Base-by-base conservation (phyloP, 768 basidiomycete genomes). In the Albatrellus ellisii region DNA sequence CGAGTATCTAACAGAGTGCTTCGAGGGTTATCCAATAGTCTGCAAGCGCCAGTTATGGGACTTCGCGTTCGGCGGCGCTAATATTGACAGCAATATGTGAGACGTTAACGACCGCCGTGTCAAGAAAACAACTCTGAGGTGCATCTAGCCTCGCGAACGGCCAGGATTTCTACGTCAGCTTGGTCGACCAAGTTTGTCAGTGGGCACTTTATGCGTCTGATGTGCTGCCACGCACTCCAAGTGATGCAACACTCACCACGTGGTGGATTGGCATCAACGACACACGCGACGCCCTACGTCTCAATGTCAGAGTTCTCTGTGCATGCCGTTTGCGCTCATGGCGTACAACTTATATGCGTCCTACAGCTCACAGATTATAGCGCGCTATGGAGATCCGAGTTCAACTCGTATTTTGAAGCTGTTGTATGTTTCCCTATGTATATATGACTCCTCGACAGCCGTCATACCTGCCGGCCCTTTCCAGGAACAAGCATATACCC, bases 261-360 rank as follows among this genome's bases (percentile, higher is more conserved):
- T 75, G 72, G 72, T 75, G 70, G 70, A 73, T 73, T 43, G 72
- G 73, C 7, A 73, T 73, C 41, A 75, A 73, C 55, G 72, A 74
- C 48, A 73, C 71, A 7, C 68, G 71, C 8, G 73, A 75, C 51
- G 66, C 66, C 1, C 41, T 68, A 20, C 53, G 52, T 36, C 36
- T 34, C 6, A 56, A 54, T 22, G 59, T 59, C 18, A 5, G 56
- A n/a, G n/a, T n/a, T n/a, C n/a, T n/a, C n/a, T n/a, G n/a, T n/a
- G n/a, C n/a, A n/a, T n/a, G n/a, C n/a, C n/a, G n/a, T n/a, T 29
- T 15, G 15, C 28, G 28, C 28, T 29, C 28, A 29, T 29, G 9
- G 15, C 22, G 27, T 32, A 17, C 42, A 42, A 36, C 41, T 29
- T 7, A 27, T 14, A 17, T 10, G 7, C 28, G 5, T 29, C n/a